A percentile compares a stretch with the other conserved stretches of the same genome.
Conservation (phyloP, 2,329 filamentous ascomycete genomes). For the Cladosporium oxysporum region DNA sequence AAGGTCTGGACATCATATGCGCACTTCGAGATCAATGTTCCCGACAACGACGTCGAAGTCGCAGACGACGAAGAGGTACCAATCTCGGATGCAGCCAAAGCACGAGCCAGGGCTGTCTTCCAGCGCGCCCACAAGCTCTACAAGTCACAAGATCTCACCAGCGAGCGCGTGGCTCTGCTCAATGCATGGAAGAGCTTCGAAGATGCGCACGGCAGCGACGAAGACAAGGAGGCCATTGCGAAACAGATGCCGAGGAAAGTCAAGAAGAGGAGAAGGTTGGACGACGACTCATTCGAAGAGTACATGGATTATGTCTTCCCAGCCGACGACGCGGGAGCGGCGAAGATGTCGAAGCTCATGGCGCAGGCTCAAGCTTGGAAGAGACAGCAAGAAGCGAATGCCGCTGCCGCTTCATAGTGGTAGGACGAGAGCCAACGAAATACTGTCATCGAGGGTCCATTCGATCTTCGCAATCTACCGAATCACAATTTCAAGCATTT, state of each 20-base stretch:
- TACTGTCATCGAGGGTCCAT: not conserved
- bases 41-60: constrained; percentile 66
- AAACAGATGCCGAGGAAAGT: constrained; percentile 91
- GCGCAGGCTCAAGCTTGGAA: constrained; percentile 90
- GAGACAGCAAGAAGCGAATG: constrained; percentile 52
- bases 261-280: constrained; percentile 88
- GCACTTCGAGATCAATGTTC: constrained; percentile 95
- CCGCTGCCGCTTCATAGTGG: not conserved
- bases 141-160: constrained; percentile 87
- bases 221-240: constrained; percentile 79
- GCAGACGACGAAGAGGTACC: constrained; percentile 57
- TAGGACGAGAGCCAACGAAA: not conserved
- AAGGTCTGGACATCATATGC: constrained; percentile 99
- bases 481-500: not conserved
- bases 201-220: constrained; percentile 72
- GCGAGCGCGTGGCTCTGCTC: constrained; percentile 89
- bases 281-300: constrained; percentile 93
- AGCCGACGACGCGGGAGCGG: constrained; percentile 73
- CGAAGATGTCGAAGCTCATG: constrained; percentile 79
- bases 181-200: constrained; percentile 94
- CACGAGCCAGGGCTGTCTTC: constrained; percentile 79
- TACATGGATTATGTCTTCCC: constrained; percentile 98
- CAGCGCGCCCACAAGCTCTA: constrained; percentile 81
- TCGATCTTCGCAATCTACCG: not conserved
- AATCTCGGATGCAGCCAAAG: constrained; percentile 81